A percentile compares a stretch with the other conserved stretches of the same genome.
Evolutionary conservation across 805 yeast genomes (phyloP).

Genomic region (Yamadazyma endophytica): DNA sequence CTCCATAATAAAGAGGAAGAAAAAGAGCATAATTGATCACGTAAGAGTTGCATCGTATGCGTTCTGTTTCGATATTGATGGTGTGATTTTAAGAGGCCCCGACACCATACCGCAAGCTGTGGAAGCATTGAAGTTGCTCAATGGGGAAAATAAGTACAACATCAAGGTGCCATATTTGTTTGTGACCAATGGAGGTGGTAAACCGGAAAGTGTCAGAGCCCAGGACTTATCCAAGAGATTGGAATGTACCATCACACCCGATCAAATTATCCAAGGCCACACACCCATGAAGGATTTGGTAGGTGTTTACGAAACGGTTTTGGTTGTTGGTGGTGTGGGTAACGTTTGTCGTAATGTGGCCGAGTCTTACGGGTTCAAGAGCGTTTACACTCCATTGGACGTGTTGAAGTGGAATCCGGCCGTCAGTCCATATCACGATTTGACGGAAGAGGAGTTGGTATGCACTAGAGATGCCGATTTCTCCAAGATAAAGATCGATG

Average conservation of each 20-base stretch:
- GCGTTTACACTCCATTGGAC: slow-evolving; percentile 79
- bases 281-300: slow-evolving; percentile 89
- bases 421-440: slow-evolving; percentile 76
- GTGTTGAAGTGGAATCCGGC: slow-evolving; percentile 83
- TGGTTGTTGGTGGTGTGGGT: slow-evolving; percentile 88
- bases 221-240: slow-evolving; percentile 63
- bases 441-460: slow-evolving; percentile 61
- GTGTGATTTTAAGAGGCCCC: slow-evolving; percentile 83
- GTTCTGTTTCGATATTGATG: slow-evolving; percentile 91
- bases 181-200: slow-evolving; percentile 92
- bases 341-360: slow-evolving; percentile 83
- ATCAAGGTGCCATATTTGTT: slow-evolving; percentile 79
- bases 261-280: slow-evolving; percentile 88
- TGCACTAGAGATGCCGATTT: slow-evolving; percentile 61
- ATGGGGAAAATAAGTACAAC: slow-evolving; percentile 73
- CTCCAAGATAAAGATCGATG: slow-evolving; percentile 64
- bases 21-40: slow-evolving; percentile 58
- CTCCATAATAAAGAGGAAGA: slow-evolving; percentile 42
- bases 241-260: slow-evolving; percentile 57
- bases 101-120: slow-evolving; percentile 78
- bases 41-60: slow-evolving; percentile 77
- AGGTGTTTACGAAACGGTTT: slow-evolving; percentile 61
- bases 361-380: slow-evolving; percentile 74
- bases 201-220: slow-evolving; percentile 72
- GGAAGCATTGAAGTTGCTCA: slow-evolving; percentile 65